phyloP scores from a whole-genome alignment of 495 filamentous ascomycete species.

The Rusavskia elegans region DNA sequence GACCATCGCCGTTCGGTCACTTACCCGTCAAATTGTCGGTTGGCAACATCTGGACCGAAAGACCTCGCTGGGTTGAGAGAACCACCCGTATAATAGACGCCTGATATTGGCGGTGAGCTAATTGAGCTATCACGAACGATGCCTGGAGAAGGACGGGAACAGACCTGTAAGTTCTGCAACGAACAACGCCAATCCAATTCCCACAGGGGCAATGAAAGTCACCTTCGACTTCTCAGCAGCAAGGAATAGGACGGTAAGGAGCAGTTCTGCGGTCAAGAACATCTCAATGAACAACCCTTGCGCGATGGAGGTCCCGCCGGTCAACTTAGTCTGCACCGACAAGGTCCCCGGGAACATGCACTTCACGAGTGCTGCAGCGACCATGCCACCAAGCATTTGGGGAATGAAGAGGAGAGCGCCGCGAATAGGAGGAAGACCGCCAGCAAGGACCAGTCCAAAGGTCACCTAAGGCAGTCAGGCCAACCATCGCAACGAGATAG shows the following conservation, averaged over 20 bases:
- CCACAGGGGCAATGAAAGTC: conserved; percentile 65
- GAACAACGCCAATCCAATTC: conserved; percentile 60
- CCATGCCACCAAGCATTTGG: conserved; percentile 43
- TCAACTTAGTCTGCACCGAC: conserved; percentile 43
- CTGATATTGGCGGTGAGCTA: conserved; percentile 15
- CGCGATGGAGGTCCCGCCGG: conserved; percentile 35
- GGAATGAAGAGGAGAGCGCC: conserved; percentile 32
- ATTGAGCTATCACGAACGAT: not conserved
- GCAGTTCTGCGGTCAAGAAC: conserved; percentile 62
- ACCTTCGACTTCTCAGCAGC: conserved; percentile 70
- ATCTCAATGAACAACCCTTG: conserved; percentile 69
- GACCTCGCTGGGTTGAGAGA: conserved; percentile 59
- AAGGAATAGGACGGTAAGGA: conserved; percentile 69
- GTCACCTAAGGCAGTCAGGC: conserved; percentile 31
- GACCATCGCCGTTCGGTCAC: not conserved
- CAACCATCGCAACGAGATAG: not conserved
- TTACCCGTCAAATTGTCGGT: conserved; percentile 47
- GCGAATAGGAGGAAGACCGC: conserved; percentile 35
- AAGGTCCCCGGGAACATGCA: conserved; percentile 47
- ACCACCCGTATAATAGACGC: conserved; percentile 57
- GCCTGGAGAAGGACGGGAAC: not conserved
- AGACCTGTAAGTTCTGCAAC: conserved; percentile 49
- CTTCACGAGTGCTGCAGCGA: conserved; percentile 43
- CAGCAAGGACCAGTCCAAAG: conserved; percentile 38
- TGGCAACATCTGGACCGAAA: conserved; percentile 55